Conservation (phyloP, 1,284 basidiomycete genomes). For the Tylopilus sp. region DNA sequence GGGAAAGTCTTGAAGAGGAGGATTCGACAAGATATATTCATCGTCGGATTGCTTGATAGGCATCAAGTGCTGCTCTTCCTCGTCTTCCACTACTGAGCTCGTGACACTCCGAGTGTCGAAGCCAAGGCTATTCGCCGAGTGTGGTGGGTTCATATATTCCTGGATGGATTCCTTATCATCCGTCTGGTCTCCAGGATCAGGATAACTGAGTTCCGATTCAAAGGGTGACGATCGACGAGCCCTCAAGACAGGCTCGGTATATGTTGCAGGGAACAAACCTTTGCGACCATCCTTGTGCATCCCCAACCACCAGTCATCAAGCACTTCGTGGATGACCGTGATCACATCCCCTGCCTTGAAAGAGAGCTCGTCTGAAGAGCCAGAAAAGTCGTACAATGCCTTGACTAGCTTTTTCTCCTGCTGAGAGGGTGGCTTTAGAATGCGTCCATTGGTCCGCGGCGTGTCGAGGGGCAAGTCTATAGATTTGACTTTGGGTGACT, state of each 20-base stretch:
- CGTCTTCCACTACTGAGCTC: conserved; percentile 42
- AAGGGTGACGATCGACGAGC: conserved; percentile 24
- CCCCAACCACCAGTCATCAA: conserved; percentile 86
- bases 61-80: conserved; percentile 37
- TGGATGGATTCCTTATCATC: conserved; percentile 18
- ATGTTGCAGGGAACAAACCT: conserved; percentile 75
- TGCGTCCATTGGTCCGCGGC: conserved; percentile 42
- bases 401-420: conserved; percentile 56
- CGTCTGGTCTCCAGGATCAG: conserved; percentile 7
- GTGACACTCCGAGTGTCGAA: conserved; percentile 44
- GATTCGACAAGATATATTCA: conserved; percentile 12
- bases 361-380: conserved; percentile 69
- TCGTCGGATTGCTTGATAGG: conserved; percentile 25
- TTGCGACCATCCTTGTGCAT: conserved; percentile 57
- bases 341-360: conserved; percentile 74
- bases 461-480: conserved; percentile 35
- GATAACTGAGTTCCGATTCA: conserved; percentile 7
- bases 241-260: conserved; percentile 53
- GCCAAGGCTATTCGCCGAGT: conserved; percentile 25
- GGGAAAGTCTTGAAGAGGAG: conserved; percentile 18
- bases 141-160: conserved; percentile 42
- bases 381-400: conserved; percentile 71
- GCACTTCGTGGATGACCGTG: conserved; percentile 66
- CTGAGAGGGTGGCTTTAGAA: conserved; percentile 46
- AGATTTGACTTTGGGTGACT: conserved; percentile 39